Evolutionary conservation across 441 rosid genomes (phyloP).

Genomic region (Arabidopsis lyrata): DNA sequence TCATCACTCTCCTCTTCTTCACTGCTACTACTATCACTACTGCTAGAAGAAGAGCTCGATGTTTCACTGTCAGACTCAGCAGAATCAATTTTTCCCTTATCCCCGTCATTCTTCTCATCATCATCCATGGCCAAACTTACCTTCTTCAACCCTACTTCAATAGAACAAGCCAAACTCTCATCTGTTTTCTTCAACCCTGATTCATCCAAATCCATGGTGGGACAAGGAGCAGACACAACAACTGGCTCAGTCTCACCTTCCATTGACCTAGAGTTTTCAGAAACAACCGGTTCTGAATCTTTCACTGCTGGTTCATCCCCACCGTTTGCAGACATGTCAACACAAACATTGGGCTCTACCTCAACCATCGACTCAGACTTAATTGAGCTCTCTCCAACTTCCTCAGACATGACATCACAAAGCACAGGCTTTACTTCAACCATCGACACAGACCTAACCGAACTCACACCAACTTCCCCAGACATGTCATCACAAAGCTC

Average conservation of each 20-base stretch:
- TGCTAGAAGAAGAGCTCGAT: slow-evolving; percentile 53
- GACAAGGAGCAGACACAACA: slow-evolving; percentile 14
- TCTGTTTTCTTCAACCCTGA: slow-evolving; percentile 38
- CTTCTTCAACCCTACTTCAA: slow-evolving; percentile 62
- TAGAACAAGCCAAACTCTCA: slow-evolving; percentile 49
- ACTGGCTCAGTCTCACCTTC: slow-evolving; percentile 40
- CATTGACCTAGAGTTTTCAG: slow-evolving; percentile 39
- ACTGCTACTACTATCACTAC: slow-evolving; percentile 45
- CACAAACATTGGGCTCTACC: slow-evolving; percentile 16
- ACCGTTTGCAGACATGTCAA: slow-evolving; percentile 11
- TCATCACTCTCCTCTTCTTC: slow-evolving; percentile 42
- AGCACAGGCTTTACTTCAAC: slow-evolving; percentile 38
- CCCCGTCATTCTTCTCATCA: slow-evolving; percentile 37
- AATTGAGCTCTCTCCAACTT: slow-evolving; percentile 34
- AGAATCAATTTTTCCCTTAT: slow-evolving; percentile 43
- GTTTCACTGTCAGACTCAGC: slow-evolving; percentile 56
- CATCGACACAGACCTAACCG: slow-evolving; percentile 27
- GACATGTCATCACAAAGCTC: slow-evolving; percentile 26
- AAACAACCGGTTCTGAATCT: slow-evolving; percentile 30
- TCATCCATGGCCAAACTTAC: slow-evolving; percentile 51
- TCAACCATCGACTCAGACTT: slow-evolving; percentile 19
- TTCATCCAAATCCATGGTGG: slow-evolving; percentile 29
- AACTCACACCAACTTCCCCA: slow-evolving; percentile 28
- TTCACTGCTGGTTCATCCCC: slow-evolving; percentile 30
- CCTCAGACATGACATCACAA: slow-evolving; percentile 26